Conservation (phyloP, 768 basidiomycete species). For the Rhizopogon vesiculosus region DNA sequence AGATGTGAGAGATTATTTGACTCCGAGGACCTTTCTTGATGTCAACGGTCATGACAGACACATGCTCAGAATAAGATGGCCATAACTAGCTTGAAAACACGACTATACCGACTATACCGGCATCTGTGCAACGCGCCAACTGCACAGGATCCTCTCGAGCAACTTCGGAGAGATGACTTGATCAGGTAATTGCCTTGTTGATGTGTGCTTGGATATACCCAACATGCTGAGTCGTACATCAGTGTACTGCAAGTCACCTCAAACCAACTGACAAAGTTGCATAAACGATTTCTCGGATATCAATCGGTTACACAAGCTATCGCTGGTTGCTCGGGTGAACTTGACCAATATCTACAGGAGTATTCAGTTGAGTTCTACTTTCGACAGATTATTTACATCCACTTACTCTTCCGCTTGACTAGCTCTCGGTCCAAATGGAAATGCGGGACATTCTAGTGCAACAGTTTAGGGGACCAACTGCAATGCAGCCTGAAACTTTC, state of each 20-base stretch:
- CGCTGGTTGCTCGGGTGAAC: background rate
- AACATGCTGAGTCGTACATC: background rate
- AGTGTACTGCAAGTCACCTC: background rate
- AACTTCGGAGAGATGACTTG: background rate
- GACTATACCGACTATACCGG: background rate
- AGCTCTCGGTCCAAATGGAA: background rate
- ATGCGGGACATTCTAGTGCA: background rate
- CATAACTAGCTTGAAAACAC: background rate
- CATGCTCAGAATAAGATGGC: background rate
- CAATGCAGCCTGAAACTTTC: slow-evolving; percentile 6
- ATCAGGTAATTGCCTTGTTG: background rate
- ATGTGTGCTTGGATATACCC: too few relatives aligned
- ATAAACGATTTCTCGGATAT: background rate
- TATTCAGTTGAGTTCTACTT: background rate
- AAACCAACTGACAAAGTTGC: background rate
- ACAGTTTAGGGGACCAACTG: slow-evolving; percentile 14
- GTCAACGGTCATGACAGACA: background rate
- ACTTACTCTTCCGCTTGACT: background rate
- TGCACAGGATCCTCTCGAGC: background rate
- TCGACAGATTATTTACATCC: background rate
- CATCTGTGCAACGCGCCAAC: background rate
- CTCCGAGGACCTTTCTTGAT: background rate
- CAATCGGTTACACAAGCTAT: background rate
- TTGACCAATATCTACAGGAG: background rate
- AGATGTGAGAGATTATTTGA: background rate